Conservation (phyloP, 2,329 filamentous ascomycete species). For the Fusarium mangiferae region DNA sequence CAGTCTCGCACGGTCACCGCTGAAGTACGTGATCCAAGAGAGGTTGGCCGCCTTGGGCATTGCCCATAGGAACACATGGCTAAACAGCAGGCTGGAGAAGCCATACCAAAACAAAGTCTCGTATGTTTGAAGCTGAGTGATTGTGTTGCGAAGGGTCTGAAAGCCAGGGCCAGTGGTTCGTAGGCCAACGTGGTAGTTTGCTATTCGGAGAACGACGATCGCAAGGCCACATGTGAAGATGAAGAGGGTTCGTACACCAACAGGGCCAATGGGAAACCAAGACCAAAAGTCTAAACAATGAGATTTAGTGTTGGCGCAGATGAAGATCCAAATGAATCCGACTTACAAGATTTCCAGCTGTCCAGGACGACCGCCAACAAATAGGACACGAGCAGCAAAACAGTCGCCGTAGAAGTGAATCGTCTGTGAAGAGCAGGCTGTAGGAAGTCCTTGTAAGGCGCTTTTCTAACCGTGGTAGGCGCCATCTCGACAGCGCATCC, state of each 20-base stretch:
- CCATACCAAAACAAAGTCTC: conserved; percentile 81
- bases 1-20: conserved; percentile 76
- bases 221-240: conserved; percentile 81
- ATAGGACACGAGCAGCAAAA: conserved; percentile 79
- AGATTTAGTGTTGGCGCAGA: conserved; percentile 1
- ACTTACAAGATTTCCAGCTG: conserved; percentile 75
- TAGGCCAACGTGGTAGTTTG: conserved; percentile 79
- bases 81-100: conserved; percentile 82
- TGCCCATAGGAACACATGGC: conserved; percentile 83
- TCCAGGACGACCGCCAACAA: conserved; percentile 76
- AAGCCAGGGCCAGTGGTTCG: conserved; percentile 77
- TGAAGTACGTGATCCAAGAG: conserved; percentile 77
- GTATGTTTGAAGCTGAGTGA: conserved; percentile 68
- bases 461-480: conserved; percentile 63
- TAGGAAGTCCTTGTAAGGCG: conserved; percentile 86
- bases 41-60: conserved; percentile 69
- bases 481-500: conserved; percentile 63
- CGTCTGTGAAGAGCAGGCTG: conserved; percentile 88
- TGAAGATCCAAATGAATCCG: background rate
- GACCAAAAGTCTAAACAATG: conserved; percentile 75
- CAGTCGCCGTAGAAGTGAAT: conserved; percentile 80
- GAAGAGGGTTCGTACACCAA: conserved; percentile 77
- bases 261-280: conserved; percentile 83
- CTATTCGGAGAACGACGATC: conserved; percentile 86
- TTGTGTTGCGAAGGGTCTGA: conserved; percentile 69